Conservation (phyloP, 2,329 filamentous ascomycete genomes). For the Aspergillus awamori region DNA sequence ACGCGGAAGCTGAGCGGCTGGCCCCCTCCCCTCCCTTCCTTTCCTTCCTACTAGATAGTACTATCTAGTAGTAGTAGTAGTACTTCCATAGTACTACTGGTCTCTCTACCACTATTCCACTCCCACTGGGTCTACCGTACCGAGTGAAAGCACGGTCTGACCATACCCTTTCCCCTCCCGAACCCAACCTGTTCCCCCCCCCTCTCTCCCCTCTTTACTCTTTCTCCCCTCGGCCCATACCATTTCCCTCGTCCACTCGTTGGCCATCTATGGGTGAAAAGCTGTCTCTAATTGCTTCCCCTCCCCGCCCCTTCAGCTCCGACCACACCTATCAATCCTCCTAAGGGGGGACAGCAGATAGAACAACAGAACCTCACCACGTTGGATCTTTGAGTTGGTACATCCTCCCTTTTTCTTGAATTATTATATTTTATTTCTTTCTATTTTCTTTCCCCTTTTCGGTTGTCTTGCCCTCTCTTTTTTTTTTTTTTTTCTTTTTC, state of each 20-base stretch:
- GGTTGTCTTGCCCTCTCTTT: neutral
- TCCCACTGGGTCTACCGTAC: slow-evolving; percentile 7
- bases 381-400: slow-evolving; percentile 6
- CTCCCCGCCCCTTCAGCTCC: slow-evolving; percentile 6
- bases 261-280: slow-evolving; percentile 16
- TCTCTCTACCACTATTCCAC: neutral
- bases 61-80: too few relatives aligned
- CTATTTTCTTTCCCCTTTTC: slow-evolving; percentile 19
- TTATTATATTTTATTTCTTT: neutral
- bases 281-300: slow-evolving; percentile 20
- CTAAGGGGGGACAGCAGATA: neutral
- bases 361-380: slow-evolving; percentile 3
- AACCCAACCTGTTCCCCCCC: slow-evolving; percentile 19
- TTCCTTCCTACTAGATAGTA: neutral
- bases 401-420: neutral
- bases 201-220: slow-evolving; percentile 4
- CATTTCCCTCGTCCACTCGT: slow-evolving; percentile 8
- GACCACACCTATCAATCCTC: neutral
- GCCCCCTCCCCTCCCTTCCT: neutral
- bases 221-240: slow-evolving; percentile 13
- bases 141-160: neutral
- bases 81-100: neutral
- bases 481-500: slow-evolving; percentile 14
- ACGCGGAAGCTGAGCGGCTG: slow-evolving; percentile 25
- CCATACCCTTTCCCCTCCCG: slow-evolving; percentile 16